phyloP scores from a whole-genome alignment of 331 rosid species.

The Prunus yedoensis region DNA sequence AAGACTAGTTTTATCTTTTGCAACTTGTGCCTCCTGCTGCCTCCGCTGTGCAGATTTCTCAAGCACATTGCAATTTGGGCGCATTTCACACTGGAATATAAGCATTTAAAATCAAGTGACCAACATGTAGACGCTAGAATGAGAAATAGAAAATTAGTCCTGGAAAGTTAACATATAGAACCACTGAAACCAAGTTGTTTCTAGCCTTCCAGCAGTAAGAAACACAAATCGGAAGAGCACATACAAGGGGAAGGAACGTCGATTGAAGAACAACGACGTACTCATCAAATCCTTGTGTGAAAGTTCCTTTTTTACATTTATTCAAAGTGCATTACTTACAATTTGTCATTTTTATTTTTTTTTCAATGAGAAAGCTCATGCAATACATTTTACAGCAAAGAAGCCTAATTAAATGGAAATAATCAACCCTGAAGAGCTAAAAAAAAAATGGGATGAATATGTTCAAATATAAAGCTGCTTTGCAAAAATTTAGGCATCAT shows the following conservation, averaged over 20 bases:
- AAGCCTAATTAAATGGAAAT: conserved; percentile 28
- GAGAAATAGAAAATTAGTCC: too few species aligned
- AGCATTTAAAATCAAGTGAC: too few species aligned
- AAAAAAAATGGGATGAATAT: conserved; percentile 28
- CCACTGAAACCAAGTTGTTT: not conserved
- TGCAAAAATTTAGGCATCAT: conserved; percentile 3
- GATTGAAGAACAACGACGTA: not conserved
- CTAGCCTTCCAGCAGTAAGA: not conserved
- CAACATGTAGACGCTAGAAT: too few species aligned
- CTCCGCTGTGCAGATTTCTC: not conserved
- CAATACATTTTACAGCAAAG: conserved; percentile 13
- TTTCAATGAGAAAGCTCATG: not conserved
- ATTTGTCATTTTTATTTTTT: not conserved
- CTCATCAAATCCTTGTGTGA: not conserved
- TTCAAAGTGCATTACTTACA: not conserved
- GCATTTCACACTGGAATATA: not conserved
- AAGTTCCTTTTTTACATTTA: not conserved
- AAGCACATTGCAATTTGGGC: not conserved
- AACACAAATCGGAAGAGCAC: not conserved
- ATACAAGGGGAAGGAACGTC: not conserved
- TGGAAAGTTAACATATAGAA: too few species aligned
- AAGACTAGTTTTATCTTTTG: not conserved
- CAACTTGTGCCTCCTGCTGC: not conserved
- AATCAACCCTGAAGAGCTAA: conserved; percentile 1
- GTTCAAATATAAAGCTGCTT: conserved; percentile 2